Conservation (phyloP, 345 rosid species). For the Passiflora organensis region DNA sequence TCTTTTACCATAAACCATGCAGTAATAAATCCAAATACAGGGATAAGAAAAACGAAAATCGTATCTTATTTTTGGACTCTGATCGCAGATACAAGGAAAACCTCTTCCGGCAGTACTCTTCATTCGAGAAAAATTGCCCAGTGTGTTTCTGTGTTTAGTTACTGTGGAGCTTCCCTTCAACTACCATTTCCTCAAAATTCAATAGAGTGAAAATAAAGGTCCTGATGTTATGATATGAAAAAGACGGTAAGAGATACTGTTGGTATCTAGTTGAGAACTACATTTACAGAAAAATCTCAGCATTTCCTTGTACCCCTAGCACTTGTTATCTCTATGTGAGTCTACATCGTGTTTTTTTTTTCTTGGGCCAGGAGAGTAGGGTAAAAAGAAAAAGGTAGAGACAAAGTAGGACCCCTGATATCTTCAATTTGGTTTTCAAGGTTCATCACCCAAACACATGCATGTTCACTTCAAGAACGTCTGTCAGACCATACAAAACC, state of each 20-base stretch:
- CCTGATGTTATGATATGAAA: not conserved
- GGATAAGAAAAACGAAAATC: constrained; percentile 11
- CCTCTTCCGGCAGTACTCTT: too few relatives aligned
- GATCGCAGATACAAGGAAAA: too few relatives aligned
- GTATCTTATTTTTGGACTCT: too few relatives aligned
- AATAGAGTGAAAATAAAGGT: not conserved
- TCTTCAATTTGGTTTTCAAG: constrained; percentile 33
- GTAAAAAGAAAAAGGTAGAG: constrained; percentile 19
- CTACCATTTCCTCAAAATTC: not conserved
- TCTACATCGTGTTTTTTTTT: not conserved
- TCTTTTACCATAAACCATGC: not conserved
- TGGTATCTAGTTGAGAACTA: not conserved
- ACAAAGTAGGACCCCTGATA: constrained; percentile 33
- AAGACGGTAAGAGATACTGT: not conserved
- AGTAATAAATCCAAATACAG: constrained; percentile 8
- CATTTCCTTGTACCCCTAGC: too few relatives aligned
- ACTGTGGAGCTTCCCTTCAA: too few relatives aligned
- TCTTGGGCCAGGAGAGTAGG: constrained; percentile 12
- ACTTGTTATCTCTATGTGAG: not conserved
- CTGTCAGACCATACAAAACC: constrained; percentile 31
- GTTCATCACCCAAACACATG: constrained; percentile 39
- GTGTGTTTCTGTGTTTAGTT: too few relatives aligned
- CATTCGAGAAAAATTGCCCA: too few relatives aligned
- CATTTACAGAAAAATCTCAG: too few relatives aligned
- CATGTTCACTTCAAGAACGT: constrained; percentile 50